Conservation (phyloP, 2,329 filamentous ascomycete species). For the Didymella pomorum region DNA sequence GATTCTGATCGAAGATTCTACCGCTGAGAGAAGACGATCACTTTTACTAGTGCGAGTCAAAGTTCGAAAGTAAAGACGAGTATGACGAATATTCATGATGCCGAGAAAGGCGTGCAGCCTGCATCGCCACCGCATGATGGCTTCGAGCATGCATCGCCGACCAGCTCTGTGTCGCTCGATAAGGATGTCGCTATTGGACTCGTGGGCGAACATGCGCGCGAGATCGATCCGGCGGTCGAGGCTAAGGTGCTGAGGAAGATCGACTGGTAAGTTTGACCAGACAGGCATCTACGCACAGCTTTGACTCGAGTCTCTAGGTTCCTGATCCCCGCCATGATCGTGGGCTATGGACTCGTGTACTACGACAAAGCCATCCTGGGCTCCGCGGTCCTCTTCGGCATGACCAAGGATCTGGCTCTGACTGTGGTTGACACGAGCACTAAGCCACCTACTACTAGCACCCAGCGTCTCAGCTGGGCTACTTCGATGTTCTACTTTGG, state of each 20-base stretch:
- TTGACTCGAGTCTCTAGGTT: conserved; percentile 48
- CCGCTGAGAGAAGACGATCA: background rate
- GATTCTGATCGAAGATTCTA: background rate
- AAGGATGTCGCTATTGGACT: conserved; percentile 67
- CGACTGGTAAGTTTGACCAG: conserved; percentile 55
- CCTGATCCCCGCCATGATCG: conserved; percentile 71
- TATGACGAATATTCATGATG: conserved; percentile 1
- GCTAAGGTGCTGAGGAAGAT: conserved; percentile 70
- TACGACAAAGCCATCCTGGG: conserved; percentile 81
- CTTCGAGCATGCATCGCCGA: conserved; percentile 22
- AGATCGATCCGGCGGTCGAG: conserved; percentile 63
- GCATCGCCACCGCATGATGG: conserved; percentile 24
- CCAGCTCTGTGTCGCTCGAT: conserved; percentile 41
- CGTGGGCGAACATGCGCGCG: conserved; percentile 64
- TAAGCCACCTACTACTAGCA: conserved; percentile 66
- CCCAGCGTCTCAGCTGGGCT: conserved; percentile 75
- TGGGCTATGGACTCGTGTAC: conserved; percentile 71
- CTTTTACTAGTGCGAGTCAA: too few relatives aligned
- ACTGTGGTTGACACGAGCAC: conserved; percentile 61
- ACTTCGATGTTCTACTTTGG: conserved; percentile 84
- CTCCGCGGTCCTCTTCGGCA: conserved; percentile 75
- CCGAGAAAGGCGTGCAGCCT: conserved; percentile 25
- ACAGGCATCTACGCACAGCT: background rate
- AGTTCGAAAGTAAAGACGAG: background rate
- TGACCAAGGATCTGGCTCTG: conserved; percentile 73